Base-by-base conservation (phyloP, 164 flowering plant species). In the Piper longum region DNA sequence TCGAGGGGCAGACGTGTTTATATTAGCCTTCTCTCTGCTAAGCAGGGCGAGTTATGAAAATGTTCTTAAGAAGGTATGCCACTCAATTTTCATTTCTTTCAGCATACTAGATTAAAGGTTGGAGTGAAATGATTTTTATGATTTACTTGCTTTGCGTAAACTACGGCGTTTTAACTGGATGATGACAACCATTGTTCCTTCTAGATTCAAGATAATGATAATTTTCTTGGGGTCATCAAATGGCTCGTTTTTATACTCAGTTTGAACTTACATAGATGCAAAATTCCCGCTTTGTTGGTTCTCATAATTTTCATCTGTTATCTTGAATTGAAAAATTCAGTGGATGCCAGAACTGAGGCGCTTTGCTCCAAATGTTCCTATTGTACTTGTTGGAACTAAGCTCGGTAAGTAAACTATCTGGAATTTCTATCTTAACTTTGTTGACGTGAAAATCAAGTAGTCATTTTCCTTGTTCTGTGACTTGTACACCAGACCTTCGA, bases 291-390 rank as follows among this genome's bases (percentile, higher is more conserved):
- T 48, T 48, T 48, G 0, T 48, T 48, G 11, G 14, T 5, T 48
- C 14, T 48, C 52, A 48, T 48, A 5, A 9, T 9, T 12, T 48
- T 44, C 11, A 44, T 2, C 14, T 48, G 14, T 48, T 5, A 48
- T 14, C 14, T 48, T 48, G 3, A 9, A 48, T 48, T 48, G 14
- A 9, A 14, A 2, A 5, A 48, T 52, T 16, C 84, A 92, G 98
- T 92, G 98, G 98, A 92, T 92, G 95, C 98, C 98, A 4, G 98
- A 92, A 73, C 96, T 92, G 69, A 91, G 90, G 9, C 77, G 97
- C 54, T 92, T 89, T 73, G 98, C 97, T n/a, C 97, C 98, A 7
- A 85, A 86, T 73, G 97, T 92, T 69, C 98, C 98, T 26, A 78
- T 92, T 72, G 88, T 92, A 65, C 96, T 92, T 63, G 98, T 92